Percentiles rank a stretch among this genome's conserved stretches.
Conservation (phyloP, 257 asterid species). For the Thymus mandschuricus region DNA sequence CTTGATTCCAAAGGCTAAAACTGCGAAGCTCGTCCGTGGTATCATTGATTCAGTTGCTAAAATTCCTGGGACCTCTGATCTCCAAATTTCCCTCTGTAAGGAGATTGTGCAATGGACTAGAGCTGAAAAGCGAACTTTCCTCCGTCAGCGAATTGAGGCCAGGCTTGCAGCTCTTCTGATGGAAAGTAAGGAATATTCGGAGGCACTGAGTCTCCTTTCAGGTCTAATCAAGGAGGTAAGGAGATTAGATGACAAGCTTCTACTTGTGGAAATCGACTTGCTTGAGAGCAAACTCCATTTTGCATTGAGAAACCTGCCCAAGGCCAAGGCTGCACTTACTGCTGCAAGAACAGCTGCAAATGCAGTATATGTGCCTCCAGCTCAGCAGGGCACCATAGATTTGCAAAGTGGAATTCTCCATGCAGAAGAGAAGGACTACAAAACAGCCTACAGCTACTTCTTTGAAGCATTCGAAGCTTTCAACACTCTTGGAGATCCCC, state of each 20-base stretch:
- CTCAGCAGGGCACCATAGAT: conserved; percentile 68
- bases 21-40: conserved; percentile 65
- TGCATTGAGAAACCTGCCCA: conserved; percentile 62
- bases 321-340: conserved; percentile 70
- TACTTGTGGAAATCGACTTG: conserved; percentile 63
- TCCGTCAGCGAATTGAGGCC: conserved; percentile 67
- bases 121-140: conserved; percentile 60
- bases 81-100: conserved; percentile 65
- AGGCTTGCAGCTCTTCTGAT: conserved; percentile 62
- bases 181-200: conserved; percentile 61
- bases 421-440: conserved; percentile 70
- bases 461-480: conserved; percentile 72
- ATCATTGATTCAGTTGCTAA: conserved; percentile 63
- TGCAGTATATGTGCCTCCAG: conserved; percentile 71
- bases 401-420: conserved; percentile 67
- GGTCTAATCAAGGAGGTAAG: conserved; percentile 67
- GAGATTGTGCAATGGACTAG: conserved; percentile 71
- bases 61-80: conserved; percentile 62
- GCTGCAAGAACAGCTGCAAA: conserved; percentile 77
- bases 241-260: conserved; percentile 64
- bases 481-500: conserved; percentile 63
- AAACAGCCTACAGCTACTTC: conserved; percentile 67
- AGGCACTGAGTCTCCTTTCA: conserved; percentile 62
- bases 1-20: conserved; percentile 69
- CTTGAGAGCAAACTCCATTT: conserved; percentile 75